Evolutionary conservation across 176 grass and related monocot species (phyloP), one percentile per base, ranked within the genome.

Genomic region (Guadua angustifolia): DNA sequence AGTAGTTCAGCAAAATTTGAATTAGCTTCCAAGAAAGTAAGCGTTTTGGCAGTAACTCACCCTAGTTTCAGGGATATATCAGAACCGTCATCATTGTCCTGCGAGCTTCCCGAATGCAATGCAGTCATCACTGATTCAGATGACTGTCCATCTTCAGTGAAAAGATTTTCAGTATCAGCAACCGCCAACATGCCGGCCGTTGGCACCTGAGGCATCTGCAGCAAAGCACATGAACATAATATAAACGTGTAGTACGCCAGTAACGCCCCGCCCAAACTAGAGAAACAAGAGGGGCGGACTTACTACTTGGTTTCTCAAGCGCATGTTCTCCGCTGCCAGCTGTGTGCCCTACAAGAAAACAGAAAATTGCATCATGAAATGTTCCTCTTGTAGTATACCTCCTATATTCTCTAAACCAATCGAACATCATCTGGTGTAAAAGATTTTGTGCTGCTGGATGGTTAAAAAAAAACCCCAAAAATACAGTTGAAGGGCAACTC

Each of bases 81-180:
- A 9, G 93, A 95, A 74, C 96, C 89, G 21, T 95, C 93, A 52
- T 95, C 91, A 39, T 89, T 88, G 67, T 95, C 91, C 12, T 88
- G 87, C 1, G 92, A 91, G 26, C 87, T 88, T 87, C 75, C 88
- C n/a, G 90, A 91, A 52, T 94, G 57, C 42, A 89, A 77, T 33
- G 84, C 90, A 81, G 94, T 99, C 86, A 95, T 95, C 33, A 95
- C 89, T 57, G 96, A 99, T 88, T 99, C 96, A 49, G 96, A 95
- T 13, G 96, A 95, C 58, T 92, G 95, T 10, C 88, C 89, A 83
- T 95, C 96, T 87, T 98, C 96, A 44, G 74, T 69, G 15, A 86
- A 76, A 22, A 71, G 39, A 77, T 89, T 92, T 86, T 98, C 89
- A 17, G 81, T 39, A 56, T 88, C 89, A 64, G 66, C 38, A 79